phyloP scores from a whole-genome alignment of 495 filamentous ascomycete species.

The Tuber indicum region DNA sequence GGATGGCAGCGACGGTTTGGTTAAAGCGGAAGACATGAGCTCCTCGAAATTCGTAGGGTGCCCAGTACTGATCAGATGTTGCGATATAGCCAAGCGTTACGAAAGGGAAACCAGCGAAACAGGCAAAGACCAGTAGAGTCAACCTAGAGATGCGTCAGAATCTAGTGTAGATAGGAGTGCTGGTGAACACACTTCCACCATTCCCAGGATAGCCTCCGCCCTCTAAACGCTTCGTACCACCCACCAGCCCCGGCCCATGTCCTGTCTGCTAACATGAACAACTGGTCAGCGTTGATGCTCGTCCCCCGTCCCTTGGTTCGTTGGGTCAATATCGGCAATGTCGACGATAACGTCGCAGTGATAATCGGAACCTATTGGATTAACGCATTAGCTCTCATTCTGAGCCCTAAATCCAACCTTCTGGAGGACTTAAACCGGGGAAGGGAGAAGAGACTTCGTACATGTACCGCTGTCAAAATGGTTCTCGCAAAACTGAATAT shows the following conservation, averaged over 20 bases:
- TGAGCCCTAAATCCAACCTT: no score
- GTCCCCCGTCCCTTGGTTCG: conserved; percentile 19
- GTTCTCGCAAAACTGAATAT: conserved; percentile 32
- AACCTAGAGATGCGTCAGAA: conserved; percentile 16
- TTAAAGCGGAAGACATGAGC: conserved; percentile 24
- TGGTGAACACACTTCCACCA: conserved; percentile 26
- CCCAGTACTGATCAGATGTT: conserved; percentile 32
- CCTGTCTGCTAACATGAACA: conserved; percentile 28
- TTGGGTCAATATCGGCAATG: conserved; percentile 26
- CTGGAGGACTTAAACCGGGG: not conserved
- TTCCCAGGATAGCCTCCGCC: conserved; percentile 29
- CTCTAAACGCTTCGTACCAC: conserved; percentile 29
- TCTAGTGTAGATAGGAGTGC: not conserved
- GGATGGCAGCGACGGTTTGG: conserved; percentile 9
- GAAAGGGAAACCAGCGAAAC: conserved; percentile 29
- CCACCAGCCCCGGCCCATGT: conserved; percentile 31
- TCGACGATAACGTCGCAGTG: conserved; percentile 24
- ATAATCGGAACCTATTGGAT: conserved; percentile 24
- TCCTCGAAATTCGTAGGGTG: conserved; percentile 17
- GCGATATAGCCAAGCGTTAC: conserved; percentile 28
- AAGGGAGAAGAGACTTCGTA: conserved; percentile 8
- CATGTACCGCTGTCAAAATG: conserved; percentile 25
- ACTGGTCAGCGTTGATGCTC: conserved; percentile 19
- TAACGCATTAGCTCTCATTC: conserved; percentile 3
- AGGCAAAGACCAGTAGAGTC: conserved; percentile 22